Percentiles rank a stretch among this genome's conserved stretches.
Conservation (phyloP, 148 eudicot species). For the Cornus suecica region DNA sequence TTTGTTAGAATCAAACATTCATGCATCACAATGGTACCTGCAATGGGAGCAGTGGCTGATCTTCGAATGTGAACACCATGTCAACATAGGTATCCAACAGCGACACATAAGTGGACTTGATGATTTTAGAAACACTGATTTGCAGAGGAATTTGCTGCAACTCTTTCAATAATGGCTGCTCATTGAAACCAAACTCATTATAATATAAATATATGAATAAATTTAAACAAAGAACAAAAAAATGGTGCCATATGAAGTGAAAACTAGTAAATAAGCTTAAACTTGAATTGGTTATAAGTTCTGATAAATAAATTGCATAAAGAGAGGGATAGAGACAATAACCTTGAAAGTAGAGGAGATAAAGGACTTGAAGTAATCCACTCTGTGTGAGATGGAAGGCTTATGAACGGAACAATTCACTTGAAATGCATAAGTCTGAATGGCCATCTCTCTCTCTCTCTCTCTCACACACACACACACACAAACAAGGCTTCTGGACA, state of each 20-base stretch:
- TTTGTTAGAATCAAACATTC: not conserved
- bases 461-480: not conserved
- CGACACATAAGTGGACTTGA: constrained; percentile 20
- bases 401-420: not conserved
- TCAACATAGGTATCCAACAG: constrained; percentile 35
- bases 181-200: not conserved
- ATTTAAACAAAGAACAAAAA: too few relatives aligned
- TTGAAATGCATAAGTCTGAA: not conserved
- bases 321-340: not conserved
- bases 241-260: not conserved
- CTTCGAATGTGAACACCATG: constrained; percentile 26
- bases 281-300: not conserved
- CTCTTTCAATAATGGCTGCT: constrained; percentile 34
- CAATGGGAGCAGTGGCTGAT: constrained; percentile 39
- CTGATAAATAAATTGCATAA: too few relatives aligned
- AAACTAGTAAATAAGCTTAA: not conserved
- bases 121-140: constrained; percentile 15
- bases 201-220: too few relatives aligned
- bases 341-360: not conserved
- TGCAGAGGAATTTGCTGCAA: constrained; percentile 16
- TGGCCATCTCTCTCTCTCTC: not conserved
- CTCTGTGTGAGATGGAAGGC: not conserved
- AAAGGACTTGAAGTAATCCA: not conserved
- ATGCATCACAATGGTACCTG: constrained; percentile 24
- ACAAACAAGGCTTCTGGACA: too few relatives aligned